phyloP scores from a whole-genome alignment of 306 rosid genomes.

The Gleditsia sinensis region DNA sequence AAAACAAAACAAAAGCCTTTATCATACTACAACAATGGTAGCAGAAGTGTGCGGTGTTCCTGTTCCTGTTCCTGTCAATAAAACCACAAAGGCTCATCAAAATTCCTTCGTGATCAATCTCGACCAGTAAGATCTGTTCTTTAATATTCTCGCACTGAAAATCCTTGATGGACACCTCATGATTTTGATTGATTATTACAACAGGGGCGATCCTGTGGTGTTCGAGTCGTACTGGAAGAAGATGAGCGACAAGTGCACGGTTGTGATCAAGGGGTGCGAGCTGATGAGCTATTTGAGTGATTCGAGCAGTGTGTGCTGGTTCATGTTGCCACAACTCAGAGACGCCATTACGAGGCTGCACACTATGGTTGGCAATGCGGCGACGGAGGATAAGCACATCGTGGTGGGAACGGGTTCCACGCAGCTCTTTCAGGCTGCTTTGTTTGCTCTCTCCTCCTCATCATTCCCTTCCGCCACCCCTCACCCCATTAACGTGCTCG shows the following conservation, averaged over 20 bases:
- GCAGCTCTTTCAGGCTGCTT: slow-evolving; percentile 66
- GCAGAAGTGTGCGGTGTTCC: background rate
- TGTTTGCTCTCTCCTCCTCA: slow-evolving; percentile 55
- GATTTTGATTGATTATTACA: too few relatives aligned
- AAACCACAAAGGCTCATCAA: background rate
- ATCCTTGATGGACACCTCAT: too few relatives aligned
- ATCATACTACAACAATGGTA: background rate
- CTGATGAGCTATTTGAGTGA: slow-evolving; percentile 62
- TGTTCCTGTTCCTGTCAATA: slow-evolving; percentile 21
- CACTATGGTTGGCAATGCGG: slow-evolving; percentile 62
- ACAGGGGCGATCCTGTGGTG: slow-evolving; percentile 71
- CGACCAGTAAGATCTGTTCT: slow-evolving; percentile 42
- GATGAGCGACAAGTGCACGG: slow-evolving; percentile 53
- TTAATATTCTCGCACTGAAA: too few relatives aligned
- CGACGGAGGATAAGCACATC: slow-evolving; percentile 42
- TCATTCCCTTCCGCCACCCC: slow-evolving; percentile 39
- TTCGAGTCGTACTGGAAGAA: slow-evolving; percentile 57
- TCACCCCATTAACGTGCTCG: slow-evolving; percentile 56
- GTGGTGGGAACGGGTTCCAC: slow-evolving; percentile 82
- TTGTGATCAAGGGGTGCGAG: slow-evolving; percentile 62
- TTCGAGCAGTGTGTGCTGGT: slow-evolving; percentile 56
- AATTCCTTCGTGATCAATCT: slow-evolving; percentile 44
- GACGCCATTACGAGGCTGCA: slow-evolving; percentile 58
- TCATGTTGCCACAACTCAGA: slow-evolving; percentile 52
- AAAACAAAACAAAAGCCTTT: background rate